phyloP scores from a whole-genome alignment of 768 basidiomycete genomes.

The Artomyces pyxidatus region DNA sequence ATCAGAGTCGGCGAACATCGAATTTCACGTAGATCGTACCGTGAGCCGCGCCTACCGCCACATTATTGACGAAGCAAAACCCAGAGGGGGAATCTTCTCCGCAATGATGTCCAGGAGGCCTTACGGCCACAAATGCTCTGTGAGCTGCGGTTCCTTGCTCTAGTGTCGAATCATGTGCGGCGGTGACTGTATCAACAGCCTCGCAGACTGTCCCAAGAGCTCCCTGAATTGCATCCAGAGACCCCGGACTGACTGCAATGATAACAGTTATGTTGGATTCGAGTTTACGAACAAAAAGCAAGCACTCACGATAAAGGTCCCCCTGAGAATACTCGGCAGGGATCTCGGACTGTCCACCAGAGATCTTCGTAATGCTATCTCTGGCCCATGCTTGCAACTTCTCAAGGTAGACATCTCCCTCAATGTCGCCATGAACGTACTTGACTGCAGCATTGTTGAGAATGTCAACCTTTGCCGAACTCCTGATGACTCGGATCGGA shows the following conservation, averaged over 20 bases:
- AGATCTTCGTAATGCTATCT: slow-evolving; percentile 56
- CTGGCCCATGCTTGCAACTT: slow-evolving; percentile 51
- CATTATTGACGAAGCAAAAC: slow-evolving; percentile 95
- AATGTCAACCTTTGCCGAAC: slow-evolving; percentile 45
- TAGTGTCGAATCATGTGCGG: background rate
- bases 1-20: background rate
- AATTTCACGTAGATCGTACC: too few relatives aligned
- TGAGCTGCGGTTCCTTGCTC: slow-evolving; percentile 1
- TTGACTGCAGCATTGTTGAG: slow-evolving; percentile 58
- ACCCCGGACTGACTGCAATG: slow-evolving; percentile 79
- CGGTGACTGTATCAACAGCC: slow-evolving; percentile 67
- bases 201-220: slow-evolving; percentile 81
- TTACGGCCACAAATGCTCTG: slow-evolving; percentile 71
- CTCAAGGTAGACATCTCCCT: slow-evolving; percentile 58
- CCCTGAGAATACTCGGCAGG: slow-evolving; percentile 64
- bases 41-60: slow-evolving; percentile 83
- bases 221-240: slow-evolving; percentile 71
- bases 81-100: slow-evolving; percentile 85
- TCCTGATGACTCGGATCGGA: slow-evolving; percentile 42
- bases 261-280: background rate
- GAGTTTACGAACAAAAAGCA: background rate
- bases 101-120: slow-evolving; percentile 94
- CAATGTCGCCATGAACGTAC: slow-evolving; percentile 65
- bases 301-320: slow-evolving; percentile 70
- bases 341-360: slow-evolving; percentile 61